phyloP scores from a whole-genome alignment of 164 flowering plant species.

The Nymphaea colorata region DNA sequence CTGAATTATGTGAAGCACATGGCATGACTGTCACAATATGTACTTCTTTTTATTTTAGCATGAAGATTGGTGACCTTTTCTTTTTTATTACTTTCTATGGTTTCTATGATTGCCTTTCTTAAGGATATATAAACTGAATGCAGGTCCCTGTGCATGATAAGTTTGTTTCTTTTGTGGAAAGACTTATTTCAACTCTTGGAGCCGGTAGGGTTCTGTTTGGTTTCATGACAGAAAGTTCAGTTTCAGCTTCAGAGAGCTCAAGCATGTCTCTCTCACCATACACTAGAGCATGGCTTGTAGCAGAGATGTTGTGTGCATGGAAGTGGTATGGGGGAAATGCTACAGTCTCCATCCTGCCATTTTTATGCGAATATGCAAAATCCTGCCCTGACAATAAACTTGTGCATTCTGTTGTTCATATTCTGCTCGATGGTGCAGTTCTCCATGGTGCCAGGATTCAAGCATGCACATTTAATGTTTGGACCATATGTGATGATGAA shows the following conservation, averaged over 20 bases:
- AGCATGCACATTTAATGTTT: slow-evolving; percentile 19
- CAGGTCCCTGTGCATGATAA: slow-evolving; percentile 32
- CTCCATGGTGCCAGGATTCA: slow-evolving; percentile 30
- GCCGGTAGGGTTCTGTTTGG: slow-evolving; percentile 42
- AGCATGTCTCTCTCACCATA: slow-evolving; percentile 10
- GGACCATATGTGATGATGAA: slow-evolving; percentile 36
- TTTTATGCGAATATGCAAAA: slow-evolving; percentile 26
- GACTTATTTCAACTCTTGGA: slow-evolving; percentile 56
- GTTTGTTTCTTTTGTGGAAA: slow-evolving; percentile 51
- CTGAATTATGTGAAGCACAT: no score
- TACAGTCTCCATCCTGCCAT: slow-evolving; percentile 53
- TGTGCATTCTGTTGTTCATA: slow-evolving; percentile 40
- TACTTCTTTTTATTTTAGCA: background rate
- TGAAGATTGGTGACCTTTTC: background rate
- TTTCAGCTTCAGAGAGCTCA: slow-evolving; percentile 15
- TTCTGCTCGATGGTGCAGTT: slow-evolving; percentile 78
- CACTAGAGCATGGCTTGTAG: slow-evolving; percentile 81
- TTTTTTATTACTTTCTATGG: background rate
- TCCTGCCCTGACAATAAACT: slow-evolving; percentile 19
- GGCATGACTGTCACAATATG: no score
- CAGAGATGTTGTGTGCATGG: slow-evolving; percentile 89
- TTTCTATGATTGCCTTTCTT: no score
- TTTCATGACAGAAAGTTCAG: slow-evolving; percentile 8
- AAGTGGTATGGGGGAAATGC: slow-evolving; percentile 80
- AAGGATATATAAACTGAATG: slow-evolving; percentile 1